Conservation (phyloP, 352 stramenopile genomes). For the Pythium rhizo-oryzae region DNA sequence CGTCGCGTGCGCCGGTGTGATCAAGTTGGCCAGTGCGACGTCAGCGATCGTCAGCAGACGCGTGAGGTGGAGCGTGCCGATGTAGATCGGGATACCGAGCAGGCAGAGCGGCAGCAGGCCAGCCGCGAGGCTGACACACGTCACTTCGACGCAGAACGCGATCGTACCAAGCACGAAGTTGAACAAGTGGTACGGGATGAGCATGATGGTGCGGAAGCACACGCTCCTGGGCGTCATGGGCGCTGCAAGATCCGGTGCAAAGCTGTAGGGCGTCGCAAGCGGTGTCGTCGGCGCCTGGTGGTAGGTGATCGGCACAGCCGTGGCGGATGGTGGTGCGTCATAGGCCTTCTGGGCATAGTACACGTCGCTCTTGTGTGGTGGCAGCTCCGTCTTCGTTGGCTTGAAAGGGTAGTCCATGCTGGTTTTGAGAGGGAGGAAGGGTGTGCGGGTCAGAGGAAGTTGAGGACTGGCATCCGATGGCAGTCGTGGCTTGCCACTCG, state of each 20-base stretch:
- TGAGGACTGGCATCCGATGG: too few relatives aligned
- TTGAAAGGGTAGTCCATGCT: too few relatives aligned
- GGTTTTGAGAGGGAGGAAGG: too few relatives aligned
- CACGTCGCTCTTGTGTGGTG: too few relatives aligned
- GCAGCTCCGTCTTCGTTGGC: too few relatives aligned
- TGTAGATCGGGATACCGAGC: constrained; percentile 9
- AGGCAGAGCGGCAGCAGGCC: constrained; percentile 8
- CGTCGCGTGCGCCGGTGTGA: not conserved
- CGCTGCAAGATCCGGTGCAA: not conserved
- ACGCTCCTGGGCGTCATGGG: not conserved
- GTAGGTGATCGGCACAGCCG: not conserved
- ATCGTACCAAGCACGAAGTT: constrained; percentile 3
- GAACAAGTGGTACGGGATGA: not conserved
- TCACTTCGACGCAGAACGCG: not conserved
- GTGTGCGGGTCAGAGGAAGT: too few relatives aligned
- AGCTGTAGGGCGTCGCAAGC: not conserved
- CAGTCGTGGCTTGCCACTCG: too few relatives aligned
- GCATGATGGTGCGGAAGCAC: not conserved
- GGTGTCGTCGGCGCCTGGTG: not conserved
- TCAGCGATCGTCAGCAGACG: not conserved
- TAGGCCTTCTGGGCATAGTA: not conserved
- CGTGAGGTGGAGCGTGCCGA: not conserved
- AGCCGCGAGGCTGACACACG: not conserved
- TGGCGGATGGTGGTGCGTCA: not conserved
- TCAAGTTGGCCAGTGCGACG: constrained; percentile 8